phyloP scores from a whole-genome alignment of 2,329 filamentous ascomycete genomes.

The Aspergillus sp. region DNA sequence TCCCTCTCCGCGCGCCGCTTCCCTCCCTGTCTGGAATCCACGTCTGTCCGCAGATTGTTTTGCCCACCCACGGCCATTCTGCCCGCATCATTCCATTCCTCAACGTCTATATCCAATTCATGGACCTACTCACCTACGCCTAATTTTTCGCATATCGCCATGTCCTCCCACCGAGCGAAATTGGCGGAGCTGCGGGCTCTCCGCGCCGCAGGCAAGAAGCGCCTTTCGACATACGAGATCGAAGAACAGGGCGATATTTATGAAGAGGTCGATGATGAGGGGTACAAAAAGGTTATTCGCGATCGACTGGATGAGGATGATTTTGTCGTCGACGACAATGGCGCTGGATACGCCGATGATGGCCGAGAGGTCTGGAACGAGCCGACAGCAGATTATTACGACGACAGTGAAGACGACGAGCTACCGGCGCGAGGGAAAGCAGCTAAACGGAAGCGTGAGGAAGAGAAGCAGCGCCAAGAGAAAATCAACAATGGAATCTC shows the following conservation, averaged over 20 bases:
- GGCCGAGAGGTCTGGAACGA: constrained; percentile 91
- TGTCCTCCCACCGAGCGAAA: constrained; percentile 34
- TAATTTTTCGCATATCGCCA: constrained; percentile 13
- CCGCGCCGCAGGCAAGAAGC: constrained; percentile 86
- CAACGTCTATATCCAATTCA: not conserved
- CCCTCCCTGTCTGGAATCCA: constrained; percentile 14
- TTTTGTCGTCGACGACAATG: constrained; percentile 98
- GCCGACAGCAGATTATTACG: constrained; percentile 53
- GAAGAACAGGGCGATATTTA: constrained; percentile 83
- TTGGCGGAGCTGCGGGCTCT: constrained; percentile 77
- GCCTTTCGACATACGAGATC: constrained; percentile 81
- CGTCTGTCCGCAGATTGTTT: not conserved
- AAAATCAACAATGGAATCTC: constrained; percentile 89
- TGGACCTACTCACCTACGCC: not conserved
- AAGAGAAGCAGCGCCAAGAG: constrained; percentile 80
- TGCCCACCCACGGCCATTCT: not conserved
- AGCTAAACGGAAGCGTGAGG: constrained; percentile 81
- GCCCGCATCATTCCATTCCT: not conserved
- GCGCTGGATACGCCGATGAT: constrained; percentile 94
- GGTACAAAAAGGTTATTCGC: constrained; percentile 94
- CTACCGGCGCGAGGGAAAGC: constrained; percentile 62
- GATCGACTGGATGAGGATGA: constrained; percentile 88
- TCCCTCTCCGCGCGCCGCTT: constrained; percentile 16
- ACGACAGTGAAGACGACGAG: constrained; percentile 75
- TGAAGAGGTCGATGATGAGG: constrained; percentile 94